Base-by-base conservation (phyloP, 441 rosid genomes). In the Melastoma candidum region DNA sequence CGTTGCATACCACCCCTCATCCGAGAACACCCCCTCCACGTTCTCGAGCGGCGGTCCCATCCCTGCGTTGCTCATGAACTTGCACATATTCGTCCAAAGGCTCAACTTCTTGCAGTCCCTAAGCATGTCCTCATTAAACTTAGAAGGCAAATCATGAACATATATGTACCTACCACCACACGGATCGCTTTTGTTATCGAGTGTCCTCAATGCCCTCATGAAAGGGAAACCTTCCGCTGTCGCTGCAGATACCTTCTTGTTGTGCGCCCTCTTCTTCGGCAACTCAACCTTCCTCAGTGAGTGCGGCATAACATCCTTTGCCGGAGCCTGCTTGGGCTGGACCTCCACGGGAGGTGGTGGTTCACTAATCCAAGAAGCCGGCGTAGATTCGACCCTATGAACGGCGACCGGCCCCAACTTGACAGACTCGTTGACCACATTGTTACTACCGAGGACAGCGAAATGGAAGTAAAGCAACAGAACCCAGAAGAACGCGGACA, bases 81-180 rank as follows among this genome's bases (percentile, higher is more conserved):
- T 92, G 46, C 98, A 92, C 98, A 92, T 92, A 63, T 92, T 88
- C 14, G 98, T 92, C 98, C 98, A 92, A 52, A 71, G 85, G 66
- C 98, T 92, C 70, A 92, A 79, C 64, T 82, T 88, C 71, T 57
- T 85, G 64, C 98, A 92, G 49, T 92, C 86, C 76, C 77, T 79
- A 68, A 92, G 87, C 98, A 92, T 92, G 56, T 92, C 86, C 72
- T 85, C 98, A 14, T 92, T 92, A 70, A 85, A 92, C 77, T 72
- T 88, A 0, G 95, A 57, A 48, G 98, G 98, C 27, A 92, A 71
- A 67, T 92, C 80, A 26, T 88, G 95, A 58, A 88, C 95, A 60
- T 80, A 92, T 51, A 92, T 85, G 56, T 92, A 92, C 75, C 79
- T 84, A 22, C 98, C 98, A 3, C 97, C 95, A 48, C 98, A 92